Percentiles rank a stretch among this genome's conserved stretches.
Conservation (phyloP, 306 rosid genomes). For the Vigna unguiculata region DNA sequence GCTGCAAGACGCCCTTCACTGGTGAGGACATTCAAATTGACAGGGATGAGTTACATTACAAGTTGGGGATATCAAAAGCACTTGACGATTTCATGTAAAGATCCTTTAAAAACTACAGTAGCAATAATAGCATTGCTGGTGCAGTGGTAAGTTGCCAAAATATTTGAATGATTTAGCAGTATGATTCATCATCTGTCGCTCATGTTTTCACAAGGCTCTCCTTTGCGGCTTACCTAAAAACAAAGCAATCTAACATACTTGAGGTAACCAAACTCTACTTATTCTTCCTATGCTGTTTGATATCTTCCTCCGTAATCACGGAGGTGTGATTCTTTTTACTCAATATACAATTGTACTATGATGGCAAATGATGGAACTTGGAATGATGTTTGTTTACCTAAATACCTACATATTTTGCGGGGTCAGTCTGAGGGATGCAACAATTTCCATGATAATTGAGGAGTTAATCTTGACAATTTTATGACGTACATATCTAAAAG, state of each 20-base stretch:
- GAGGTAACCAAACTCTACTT: neutral
- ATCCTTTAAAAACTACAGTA: slow-evolving; percentile 31
- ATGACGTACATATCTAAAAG: neutral
- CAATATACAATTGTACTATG: slow-evolving; percentile 21
- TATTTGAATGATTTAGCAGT: neutral
- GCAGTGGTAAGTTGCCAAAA: slow-evolving; percentile 13
- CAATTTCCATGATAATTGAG: neutral
- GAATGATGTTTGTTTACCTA: neutral
- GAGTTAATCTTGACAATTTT: neutral
- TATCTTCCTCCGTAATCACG: neutral
- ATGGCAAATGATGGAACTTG: slow-evolving; percentile 23
- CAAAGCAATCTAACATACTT: slow-evolving; percentile 22
- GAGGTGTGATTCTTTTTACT: slow-evolving; percentile 25
- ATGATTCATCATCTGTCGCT: slow-evolving; percentile 5
- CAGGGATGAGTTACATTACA: slow-evolving; percentile 14
- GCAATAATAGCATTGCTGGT: slow-evolving; percentile 34
- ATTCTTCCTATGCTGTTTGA: neutral
- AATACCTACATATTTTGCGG: neutral
- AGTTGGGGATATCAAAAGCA: slow-evolving; percentile 22
- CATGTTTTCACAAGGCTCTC: slow-evolving; percentile 33
- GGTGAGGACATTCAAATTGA: slow-evolving; percentile 10
- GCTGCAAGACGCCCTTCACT: slow-evolving; percentile 17
- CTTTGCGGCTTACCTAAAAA: slow-evolving; percentile 11
- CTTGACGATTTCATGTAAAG: slow-evolving; percentile 7
- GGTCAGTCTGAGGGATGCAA: neutral